These are phyloP conservation scores for Claviceps paspali DNA, from an alignment of 2,329 filamentous ascomycete species.

Conservation along the genomic window DNA sequence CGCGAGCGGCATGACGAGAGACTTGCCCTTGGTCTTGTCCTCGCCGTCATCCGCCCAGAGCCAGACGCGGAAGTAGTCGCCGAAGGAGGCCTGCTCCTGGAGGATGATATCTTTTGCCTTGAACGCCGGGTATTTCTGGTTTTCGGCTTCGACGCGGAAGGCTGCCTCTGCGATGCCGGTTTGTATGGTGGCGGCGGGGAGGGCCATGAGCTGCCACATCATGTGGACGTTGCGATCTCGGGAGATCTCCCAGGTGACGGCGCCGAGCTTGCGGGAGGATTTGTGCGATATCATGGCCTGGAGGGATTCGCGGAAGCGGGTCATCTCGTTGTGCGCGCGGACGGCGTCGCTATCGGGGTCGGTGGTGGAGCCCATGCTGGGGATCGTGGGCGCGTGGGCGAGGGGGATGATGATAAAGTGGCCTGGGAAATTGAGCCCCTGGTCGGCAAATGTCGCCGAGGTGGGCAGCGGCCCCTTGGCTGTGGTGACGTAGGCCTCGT, in stretches of 20 bases:
- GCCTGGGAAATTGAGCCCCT: conserved; percentile 58
- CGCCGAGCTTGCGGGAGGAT: conserved; percentile 49
- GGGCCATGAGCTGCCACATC: conserved; percentile 86
- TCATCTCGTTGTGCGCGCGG: conserved; percentile 66
- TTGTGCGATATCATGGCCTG: conserved; percentile 59
- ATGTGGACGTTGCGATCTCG: conserved; percentile 67
- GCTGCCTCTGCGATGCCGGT: conserved; percentile 72
- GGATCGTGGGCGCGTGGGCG: conserved; percentile 62
- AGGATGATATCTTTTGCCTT: conserved; percentile 31
- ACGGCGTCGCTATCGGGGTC: conserved; percentile 37
- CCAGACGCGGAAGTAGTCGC: conserved; percentile 71
- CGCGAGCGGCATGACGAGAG: conserved; percentile 59
- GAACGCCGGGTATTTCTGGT: conserved; percentile 41
- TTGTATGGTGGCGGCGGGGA: conserved; percentile 50
- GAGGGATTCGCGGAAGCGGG: conserved; percentile 57
- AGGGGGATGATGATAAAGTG: conserved; percentile 89
- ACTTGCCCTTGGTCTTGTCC: conserved; percentile 40
- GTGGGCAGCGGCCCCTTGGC: conserved; percentile 81
- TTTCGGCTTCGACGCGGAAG: conserved; percentile 79
- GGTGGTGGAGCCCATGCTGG: conserved; percentile 42
- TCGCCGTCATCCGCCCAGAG: conserved; percentile 52
- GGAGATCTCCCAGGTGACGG: conserved; percentile 87
- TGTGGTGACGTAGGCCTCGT: conserved; percentile 76
- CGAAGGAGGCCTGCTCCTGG: conserved; percentile 29
- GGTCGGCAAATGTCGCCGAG: conserved; percentile 45